Base-by-base conservation (phyloP, 179 eudicot genomes). In the Actinidia polygama region DNA sequence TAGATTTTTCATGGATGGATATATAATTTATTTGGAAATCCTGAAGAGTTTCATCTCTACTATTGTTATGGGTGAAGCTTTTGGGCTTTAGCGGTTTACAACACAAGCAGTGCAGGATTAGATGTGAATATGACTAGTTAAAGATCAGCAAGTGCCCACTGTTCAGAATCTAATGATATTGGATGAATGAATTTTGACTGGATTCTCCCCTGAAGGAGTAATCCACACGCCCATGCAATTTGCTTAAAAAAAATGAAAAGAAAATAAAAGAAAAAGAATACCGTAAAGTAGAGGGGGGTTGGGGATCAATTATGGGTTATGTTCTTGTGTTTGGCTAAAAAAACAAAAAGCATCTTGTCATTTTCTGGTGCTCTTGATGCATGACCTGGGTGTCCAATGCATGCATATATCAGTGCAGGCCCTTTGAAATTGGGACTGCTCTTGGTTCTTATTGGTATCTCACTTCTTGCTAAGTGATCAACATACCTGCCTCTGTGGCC, bases 391-490 rank as follows among this genome's bases (percentile, higher is more conserved):
- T 19, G 21, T 72, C 55, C 75, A 53, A 21, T 6, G 3, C 75
- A 53, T 51, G 77, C 59, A 73, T 9, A 15, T 49, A 36, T 8
- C 16, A 55, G 21, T 10, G 19, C 36, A 5, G 26, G 44, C 40
- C 44, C 40, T 64, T 64, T 24, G 19, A 68, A 15, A 40, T 36
- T 14, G 21, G 73, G 73, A 30, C 73, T 68, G 46, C 0, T 50
- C 16, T 63, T 73, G 76, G 12, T 51, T 23, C 30, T 14, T 49
- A 10, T 73, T 1, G 9, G 16, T 73, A 57, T 49, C 76, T 69
- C 44, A 57, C 10, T 78, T 62, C 72, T 78, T 63, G 55, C 26
- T 46, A 63, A 63, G 81, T 78, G 72, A 51, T 63, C 47, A 44
- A 47, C 73, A 15, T 49, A 47, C 46, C 58, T 62, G 55, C 72